A percentile compares a stretch with the other conserved stretches of the same genome.
Evolutionary conservation across 257 asterid species (phyloP).

Genomic region (Lycium barbarum): DNA sequence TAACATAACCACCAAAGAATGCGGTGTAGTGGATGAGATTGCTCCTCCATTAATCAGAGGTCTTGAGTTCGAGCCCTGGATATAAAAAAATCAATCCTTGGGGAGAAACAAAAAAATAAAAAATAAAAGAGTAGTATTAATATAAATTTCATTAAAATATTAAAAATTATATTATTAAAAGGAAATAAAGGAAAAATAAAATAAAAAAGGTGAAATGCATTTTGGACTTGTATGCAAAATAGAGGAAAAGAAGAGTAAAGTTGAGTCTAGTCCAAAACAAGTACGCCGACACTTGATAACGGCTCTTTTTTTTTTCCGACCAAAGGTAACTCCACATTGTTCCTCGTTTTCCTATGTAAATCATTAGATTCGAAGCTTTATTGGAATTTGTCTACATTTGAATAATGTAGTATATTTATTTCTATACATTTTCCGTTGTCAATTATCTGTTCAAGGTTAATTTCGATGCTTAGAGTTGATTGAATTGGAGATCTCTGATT

Average conservation of each 20-base stretch:
- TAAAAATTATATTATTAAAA: not conserved
- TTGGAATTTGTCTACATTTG: not conserved
- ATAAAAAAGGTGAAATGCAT: not conserved
- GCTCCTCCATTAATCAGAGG: too few species aligned
- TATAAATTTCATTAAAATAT: not conserved
- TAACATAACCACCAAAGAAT: too few species aligned
- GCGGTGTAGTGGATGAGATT: too few species aligned
- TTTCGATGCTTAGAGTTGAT: constrained; percentile 9
- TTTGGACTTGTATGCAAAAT: not conserved
- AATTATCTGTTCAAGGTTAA: not conserved
- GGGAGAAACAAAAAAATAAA: too few species aligned
- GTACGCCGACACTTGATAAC: constrained; percentile 24
- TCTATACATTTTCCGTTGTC: not conserved
- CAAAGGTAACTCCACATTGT: constrained; percentile 17
- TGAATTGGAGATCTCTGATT: constrained; percentile 26
- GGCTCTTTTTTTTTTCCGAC: not conserved
- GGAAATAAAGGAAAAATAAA: not conserved
- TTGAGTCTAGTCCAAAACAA: constrained; percentile 21
- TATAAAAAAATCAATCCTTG: too few species aligned
- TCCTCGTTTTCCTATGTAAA: constrained; percentile 13
- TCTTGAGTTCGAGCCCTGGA: too few species aligned
- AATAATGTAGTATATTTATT: not conserved
- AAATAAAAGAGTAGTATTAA: too few species aligned
- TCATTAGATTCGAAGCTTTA: not conserved
- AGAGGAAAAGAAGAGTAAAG: constrained; percentile 18